A percentile compares a stretch with the other conserved stretches of the same genome.
Evolutionary conservation across 805 yeast genomes (phyloP).

Genomic region (Wickerhamomyces xylosicus): DNA sequence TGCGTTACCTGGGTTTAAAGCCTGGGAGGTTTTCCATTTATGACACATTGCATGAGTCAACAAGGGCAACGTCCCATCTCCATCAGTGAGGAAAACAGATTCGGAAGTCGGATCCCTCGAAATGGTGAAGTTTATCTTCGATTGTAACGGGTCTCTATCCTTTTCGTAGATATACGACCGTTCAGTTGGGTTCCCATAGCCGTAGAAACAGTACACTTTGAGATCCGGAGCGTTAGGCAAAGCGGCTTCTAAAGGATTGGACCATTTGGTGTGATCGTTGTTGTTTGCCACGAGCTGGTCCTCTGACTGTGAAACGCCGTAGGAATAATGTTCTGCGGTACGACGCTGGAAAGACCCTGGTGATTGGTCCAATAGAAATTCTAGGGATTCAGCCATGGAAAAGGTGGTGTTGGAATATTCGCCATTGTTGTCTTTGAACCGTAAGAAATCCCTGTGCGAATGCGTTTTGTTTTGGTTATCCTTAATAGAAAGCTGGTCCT

Average conservation of each 20-base stretch:
- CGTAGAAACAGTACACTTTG: constrained; percentile 84
- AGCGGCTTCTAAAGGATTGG: constrained; percentile 88
- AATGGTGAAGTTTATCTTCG: constrained; percentile 60
- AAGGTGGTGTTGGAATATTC: constrained; percentile 37
- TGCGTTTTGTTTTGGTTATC: constrained; percentile 16
- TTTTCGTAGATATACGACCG: constrained; percentile 82
- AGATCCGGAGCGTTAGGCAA: constrained; percentile 90
- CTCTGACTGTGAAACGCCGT: constrained; percentile 55
- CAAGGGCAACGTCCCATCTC: constrained; percentile 91
- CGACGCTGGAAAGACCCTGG: constrained; percentile 72
- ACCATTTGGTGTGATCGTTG: constrained; percentile 72
- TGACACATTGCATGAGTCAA: constrained; percentile 87
- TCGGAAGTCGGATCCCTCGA: constrained; percentile 39
- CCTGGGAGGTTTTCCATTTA: constrained; percentile 67
- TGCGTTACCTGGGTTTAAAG: constrained; percentile 71
- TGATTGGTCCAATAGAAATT: constrained; percentile 48
- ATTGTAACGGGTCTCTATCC: constrained; percentile 39
- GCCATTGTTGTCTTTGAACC: constrained; percentile 41
- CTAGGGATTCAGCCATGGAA: constrained; percentile 60
- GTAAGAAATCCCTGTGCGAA: constrained; percentile 66
- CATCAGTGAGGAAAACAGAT: constrained; percentile 78
- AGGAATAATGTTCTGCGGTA: constrained; percentile 63
- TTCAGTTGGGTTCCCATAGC: constrained; percentile 95
- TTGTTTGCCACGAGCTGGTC: constrained; percentile 57
- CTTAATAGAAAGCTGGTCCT: constrained; percentile 25